Conservation (phyloP, 2,329 filamentous ascomycete species). For the Fusarium sp. region DNA sequence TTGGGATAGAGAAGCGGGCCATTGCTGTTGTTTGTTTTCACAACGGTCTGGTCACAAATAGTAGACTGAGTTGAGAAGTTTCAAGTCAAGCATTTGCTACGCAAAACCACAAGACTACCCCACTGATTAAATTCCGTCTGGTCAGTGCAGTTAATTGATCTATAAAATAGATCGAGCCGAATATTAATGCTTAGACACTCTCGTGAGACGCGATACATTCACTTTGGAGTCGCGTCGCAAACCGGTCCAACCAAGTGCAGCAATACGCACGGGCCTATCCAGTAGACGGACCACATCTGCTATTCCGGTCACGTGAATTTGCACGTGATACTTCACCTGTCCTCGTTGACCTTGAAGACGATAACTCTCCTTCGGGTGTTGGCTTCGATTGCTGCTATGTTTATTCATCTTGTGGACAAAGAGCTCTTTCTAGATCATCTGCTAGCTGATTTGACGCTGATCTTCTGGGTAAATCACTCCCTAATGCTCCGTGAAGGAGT, state of each 20-base stretch:
- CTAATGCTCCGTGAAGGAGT: slow-evolving; percentile 9
- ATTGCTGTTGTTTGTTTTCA: slow-evolving; percentile 52
- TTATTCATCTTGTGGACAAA: no score
- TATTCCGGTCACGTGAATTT: background rate
- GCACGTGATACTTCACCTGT: slow-evolving; percentile 6
- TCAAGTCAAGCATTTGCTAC: slow-evolving; percentile 13
- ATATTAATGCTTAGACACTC: slow-evolving; percentile 23
- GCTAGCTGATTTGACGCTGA: background rate
- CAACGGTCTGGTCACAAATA: slow-evolving; percentile 5
- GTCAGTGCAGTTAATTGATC: slow-evolving; percentile 8
- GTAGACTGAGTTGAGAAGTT: slow-evolving; percentile 1
- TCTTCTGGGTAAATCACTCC: background rate
- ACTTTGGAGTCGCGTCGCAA: slow-evolving; percentile 27
- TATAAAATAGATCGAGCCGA: slow-evolving; percentile 3
- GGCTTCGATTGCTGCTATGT: no score
- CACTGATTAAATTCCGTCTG: slow-evolving; percentile 1
- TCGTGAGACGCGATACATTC: slow-evolving; percentile 31
- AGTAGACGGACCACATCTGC: background rate
- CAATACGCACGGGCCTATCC: slow-evolving; percentile 20
- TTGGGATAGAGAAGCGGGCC: slow-evolving; percentile 74
- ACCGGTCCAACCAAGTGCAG: slow-evolving; percentile 1
- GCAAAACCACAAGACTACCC: slow-evolving; percentile 9
- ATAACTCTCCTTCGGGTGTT: no score
- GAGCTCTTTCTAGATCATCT: background rate
- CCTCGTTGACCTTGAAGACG: background rate